Evolutionary conservation across 768 basidiomycete genomes (phyloP).

Genomic region (Galerina sulciceps): DNA sequence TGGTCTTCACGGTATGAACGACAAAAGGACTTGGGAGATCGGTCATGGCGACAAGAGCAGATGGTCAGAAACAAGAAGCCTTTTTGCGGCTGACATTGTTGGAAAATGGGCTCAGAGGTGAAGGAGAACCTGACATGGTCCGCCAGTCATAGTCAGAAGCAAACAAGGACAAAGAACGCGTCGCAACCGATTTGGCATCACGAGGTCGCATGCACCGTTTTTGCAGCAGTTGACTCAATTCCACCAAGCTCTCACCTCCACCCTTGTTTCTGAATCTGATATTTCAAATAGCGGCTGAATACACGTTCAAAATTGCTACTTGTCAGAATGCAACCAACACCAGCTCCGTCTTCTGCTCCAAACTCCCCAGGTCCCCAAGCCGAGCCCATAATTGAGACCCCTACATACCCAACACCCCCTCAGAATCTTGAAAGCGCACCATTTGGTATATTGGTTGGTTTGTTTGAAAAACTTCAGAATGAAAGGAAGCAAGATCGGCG

Average conservation of each 20-base stretch:
- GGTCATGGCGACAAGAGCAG: slow-evolving; percentile 29
- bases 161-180: slow-evolving; percentile 43
- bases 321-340: slow-evolving; percentile 64
- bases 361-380: slow-evolving; percentile 40
- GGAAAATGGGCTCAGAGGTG: not conserved
- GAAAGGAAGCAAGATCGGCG: slow-evolving; percentile 79
- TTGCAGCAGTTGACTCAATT: slow-evolving; percentile 2
- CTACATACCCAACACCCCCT: slow-evolving; percentile 57
- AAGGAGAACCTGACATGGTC: not conserved
- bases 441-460: slow-evolving; percentile 64
- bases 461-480: slow-evolving; percentile 76
- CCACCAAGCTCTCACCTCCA: not conserved
- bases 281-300: not conserved
- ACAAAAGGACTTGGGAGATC: slow-evolving; percentile 22
- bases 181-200: slow-evolving; percentile 23
- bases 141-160: not conserved
- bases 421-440: slow-evolving; percentile 71
- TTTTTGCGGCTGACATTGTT: slow-evolving; percentile 27
- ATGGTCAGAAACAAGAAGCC: slow-evolving; percentile 13
- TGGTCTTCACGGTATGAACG: slow-evolving; percentile 20
- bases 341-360: slow-evolving; percentile 64
- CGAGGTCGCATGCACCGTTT: not conserved
- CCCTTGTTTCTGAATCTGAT: not conserved
- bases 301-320: not conserved
- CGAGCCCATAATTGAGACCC: slow-evolving; percentile 32